phyloP scores from a whole-genome alignment of 2,329 filamentous ascomycete genomes.

The Neocatenulostroma microsporum region DNA sequence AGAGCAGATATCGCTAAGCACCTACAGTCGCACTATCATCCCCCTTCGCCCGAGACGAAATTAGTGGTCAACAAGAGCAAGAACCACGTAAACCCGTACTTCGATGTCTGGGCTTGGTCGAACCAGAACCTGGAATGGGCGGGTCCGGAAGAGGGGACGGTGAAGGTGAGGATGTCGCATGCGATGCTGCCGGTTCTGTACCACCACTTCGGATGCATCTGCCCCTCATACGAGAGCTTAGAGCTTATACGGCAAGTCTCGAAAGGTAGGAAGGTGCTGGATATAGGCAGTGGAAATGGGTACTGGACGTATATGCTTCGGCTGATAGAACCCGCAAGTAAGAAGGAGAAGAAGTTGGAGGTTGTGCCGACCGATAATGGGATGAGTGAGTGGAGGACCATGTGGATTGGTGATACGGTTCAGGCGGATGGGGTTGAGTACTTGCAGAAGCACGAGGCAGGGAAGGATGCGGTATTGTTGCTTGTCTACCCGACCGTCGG shows the following conservation, averaged over 20 bases:
- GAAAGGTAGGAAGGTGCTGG: constrained; percentile 48
- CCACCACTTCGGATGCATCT: constrained; percentile 70
- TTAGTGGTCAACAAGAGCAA: constrained; percentile 36
- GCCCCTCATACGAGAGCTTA: constrained; percentile 60
- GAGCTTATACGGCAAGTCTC: constrained; percentile 52
- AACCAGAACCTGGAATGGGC: constrained; percentile 58
- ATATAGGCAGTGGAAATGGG: constrained; percentile 64
- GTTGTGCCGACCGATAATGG: constrained; percentile 60
- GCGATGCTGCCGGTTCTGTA: constrained; percentile 65
- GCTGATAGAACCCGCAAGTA: constrained; percentile 37
- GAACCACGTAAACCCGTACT: constrained; percentile 55
- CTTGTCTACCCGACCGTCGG: constrained; percentile 68
- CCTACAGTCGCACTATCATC: constrained; percentile 46
- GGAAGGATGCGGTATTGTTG: constrained; percentile 53
- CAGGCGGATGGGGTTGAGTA: constrained; percentile 53
- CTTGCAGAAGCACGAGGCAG: constrained; percentile 44
- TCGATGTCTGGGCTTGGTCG: constrained; percentile 60
- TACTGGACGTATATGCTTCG: constrained; percentile 70
- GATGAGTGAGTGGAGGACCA: constrained; percentile 59
- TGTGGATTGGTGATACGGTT: constrained; percentile 62
- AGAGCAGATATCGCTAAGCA: constrained; percentile 50
- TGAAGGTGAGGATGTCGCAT: constrained; percentile 51
- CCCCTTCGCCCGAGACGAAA: constrained; percentile 35
- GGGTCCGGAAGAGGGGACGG: constrained; percentile 50
- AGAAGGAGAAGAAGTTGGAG: constrained; percentile 31